Evolutionary conservation across 352 stramenopile genomes (phyloP).

Genomic region (Globisporangium spinosum): DNA sequence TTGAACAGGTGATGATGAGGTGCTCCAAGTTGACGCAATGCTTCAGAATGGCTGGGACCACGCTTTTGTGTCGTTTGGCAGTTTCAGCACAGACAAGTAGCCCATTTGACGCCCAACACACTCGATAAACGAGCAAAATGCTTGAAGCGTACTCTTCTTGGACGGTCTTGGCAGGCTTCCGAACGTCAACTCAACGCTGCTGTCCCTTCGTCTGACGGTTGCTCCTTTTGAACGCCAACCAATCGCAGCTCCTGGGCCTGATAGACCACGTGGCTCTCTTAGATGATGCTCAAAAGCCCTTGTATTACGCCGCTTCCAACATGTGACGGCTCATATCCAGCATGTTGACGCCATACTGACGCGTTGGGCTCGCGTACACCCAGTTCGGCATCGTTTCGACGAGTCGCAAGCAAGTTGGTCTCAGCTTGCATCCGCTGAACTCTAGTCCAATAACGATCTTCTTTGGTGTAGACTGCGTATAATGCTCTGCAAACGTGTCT

Average conservation of each 20-base stretch:
- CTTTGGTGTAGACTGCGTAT: neutral
- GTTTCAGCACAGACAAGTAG: too few relatives aligned
- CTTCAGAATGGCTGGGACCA: neutral
- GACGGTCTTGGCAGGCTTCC: too few relatives aligned
- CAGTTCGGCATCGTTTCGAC: neutral
- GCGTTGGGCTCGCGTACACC: constrained; percentile 1
- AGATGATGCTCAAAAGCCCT: neutral
- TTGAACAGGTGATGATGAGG: neutral
- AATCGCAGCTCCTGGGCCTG: neutral
- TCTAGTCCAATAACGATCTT: neutral
- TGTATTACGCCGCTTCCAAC: neutral
- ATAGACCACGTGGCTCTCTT: neutral
- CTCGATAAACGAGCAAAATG: too few relatives aligned
- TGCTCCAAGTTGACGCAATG: neutral
- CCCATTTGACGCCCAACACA: too few relatives aligned
- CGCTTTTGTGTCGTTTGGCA: neutral
- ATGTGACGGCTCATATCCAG: neutral
- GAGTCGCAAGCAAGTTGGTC: neutral
- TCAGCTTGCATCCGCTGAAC: neutral
- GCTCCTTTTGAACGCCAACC: neutral
- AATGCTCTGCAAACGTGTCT: neutral
- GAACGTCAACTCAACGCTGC: too few relatives aligned
- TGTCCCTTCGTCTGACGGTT: too few relatives aligned
- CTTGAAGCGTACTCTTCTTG: too few relatives aligned
- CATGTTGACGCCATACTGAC: neutral